These are phyloP conservation scores for Brettanomyces naardenensis DNA, from an alignment of 805 yeast genomes.

Conservation along the genomic window DNA sequence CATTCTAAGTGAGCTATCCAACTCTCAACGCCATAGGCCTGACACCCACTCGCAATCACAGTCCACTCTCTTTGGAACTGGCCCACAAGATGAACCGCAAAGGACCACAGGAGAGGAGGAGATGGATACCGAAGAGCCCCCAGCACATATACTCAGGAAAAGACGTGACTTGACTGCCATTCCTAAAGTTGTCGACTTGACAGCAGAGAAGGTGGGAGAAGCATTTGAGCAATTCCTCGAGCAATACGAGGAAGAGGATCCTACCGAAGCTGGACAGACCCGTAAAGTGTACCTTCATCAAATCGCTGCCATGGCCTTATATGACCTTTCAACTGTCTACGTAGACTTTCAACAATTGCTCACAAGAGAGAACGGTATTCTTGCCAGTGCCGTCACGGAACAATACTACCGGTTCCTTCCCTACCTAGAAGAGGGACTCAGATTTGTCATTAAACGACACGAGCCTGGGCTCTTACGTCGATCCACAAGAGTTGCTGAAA, in stretches of 20 bases:
- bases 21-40: slow-evolving; percentile 9
- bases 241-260: slow-evolving; percentile 40
- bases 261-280: slow-evolving; percentile 36
- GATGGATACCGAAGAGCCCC: slow-evolving; percentile 18
- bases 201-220: slow-evolving; percentile 91
- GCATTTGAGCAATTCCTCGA: slow-evolving; percentile 80
- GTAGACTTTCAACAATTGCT: slow-evolving; percentile 78
- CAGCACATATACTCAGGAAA: slow-evolving; percentile 27
- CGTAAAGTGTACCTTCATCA: slow-evolving; percentile 61
- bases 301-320: slow-evolving; percentile 69
- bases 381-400: slow-evolving; percentile 82
- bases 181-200: slow-evolving; percentile 80
- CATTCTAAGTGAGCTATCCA: slow-evolving; percentile 20
- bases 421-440: slow-evolving; percentile 66
- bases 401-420: slow-evolving; percentile 93
- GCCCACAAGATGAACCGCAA: slow-evolving; percentile 7
- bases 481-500: slow-evolving; percentile 28
- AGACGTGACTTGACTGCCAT: slow-evolving; percentile 60
- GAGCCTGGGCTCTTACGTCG: slow-evolving; percentile 62
- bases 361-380: slow-evolving; percentile 72
- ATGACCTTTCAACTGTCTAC: slow-evolving; percentile 70
- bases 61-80: slow-evolving; percentile 9
- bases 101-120: slow-evolving; percentile 11
- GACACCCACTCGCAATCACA: slow-evolving; percentile 5
- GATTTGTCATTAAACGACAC: slow-evolving; percentile 60